A percentile compares a stretch with the other conserved stretches of the same genome.
These are phyloP conservation scores for Ogataea corticis DNA, from an alignment of 805 yeast species.

Conservation along the genomic window DNA sequence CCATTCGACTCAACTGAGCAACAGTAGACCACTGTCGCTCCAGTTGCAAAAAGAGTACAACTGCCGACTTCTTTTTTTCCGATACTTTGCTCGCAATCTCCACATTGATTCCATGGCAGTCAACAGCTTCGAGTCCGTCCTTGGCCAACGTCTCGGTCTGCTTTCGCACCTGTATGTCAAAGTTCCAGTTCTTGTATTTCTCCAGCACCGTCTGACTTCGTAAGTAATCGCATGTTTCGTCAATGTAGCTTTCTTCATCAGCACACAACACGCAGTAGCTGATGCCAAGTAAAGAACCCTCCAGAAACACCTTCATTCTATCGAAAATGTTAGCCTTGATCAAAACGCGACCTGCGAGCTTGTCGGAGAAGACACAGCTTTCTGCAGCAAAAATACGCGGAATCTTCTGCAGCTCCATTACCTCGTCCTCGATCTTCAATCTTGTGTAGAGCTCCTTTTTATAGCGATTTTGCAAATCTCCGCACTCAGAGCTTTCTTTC, in stretches of 20 bases:
- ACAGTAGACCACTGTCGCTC: neutral
- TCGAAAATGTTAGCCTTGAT: neutral
- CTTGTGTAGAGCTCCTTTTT: constrained; percentile 20
- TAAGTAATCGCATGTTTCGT: constrained; percentile 5
- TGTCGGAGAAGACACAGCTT: neutral
- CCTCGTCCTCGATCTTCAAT: constrained; percentile 26
- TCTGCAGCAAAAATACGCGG: constrained; percentile 17
- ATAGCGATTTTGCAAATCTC: constrained; percentile 5
- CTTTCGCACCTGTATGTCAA: constrained; percentile 4
- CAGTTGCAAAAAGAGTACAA: neutral
- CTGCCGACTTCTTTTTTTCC: neutral
- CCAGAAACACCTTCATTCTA: constrained; percentile 14
- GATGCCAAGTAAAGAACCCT: constrained; percentile 13
- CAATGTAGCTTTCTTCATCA: neutral
- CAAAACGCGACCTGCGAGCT: constrained; percentile 3
- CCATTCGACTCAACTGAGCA: neutral
- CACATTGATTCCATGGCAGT: neutral
- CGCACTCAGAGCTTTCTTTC: neutral
- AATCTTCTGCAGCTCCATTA: constrained; percentile 19
- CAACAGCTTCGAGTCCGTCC: neutral
- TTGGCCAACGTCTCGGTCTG: neutral
- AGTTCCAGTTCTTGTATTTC: constrained; percentile 5
- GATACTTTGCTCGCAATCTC: neutral
- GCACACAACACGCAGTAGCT: constrained; percentile 11
- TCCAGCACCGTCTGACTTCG: neutral